Evolutionary conservation across 2,329 filamentous ascomycete species (phyloP), one percentile per base, ranked within the genome.

Genomic region (Penicillium sumatraense): DNA sequence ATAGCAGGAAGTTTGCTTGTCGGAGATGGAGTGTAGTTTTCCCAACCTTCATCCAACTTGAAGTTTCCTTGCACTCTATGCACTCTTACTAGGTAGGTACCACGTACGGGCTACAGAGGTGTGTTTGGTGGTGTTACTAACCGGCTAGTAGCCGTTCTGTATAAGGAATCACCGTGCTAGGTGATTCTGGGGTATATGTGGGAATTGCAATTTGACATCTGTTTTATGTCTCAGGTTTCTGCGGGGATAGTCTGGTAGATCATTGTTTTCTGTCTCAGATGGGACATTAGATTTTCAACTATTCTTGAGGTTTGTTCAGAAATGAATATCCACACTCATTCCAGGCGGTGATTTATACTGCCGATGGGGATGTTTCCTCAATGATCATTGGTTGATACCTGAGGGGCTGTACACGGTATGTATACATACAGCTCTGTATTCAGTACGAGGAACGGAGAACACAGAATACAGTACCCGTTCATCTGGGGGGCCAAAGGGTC

Each of bases 401-500:
- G 5, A 18, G 33, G 11, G 11, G 11, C 29, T 29, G 26, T 36
- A 36, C n/a, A 36, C 33, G 5, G 33, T 36, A 16, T 14, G 13
- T 36, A 36, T n/a, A 16, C 6, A 6, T 5, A 13, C 31, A 3
- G 31, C n/a, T 13, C n/a, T 33, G 31, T 33, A 33, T 14, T 33
- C 13, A 3, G 11, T n/a, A n/a, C n/a, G n/a, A n/a, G n/a, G n/a
- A n/a, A n/a, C n/a, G n/a, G n/a, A n/a, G n/a, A n/a, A n/a, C n/a
- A n/a, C n/a, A n/a, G n/a, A n/a, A n/a, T n/a, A n/a, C n/a, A 9
- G 18, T 18, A 20, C 18, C 29, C 31, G 35, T 54, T 41, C 44
- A 8, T 44, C 40, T 44, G 40, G 40, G 40, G n/a, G 40, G 40
- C 23, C 16, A 18, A 42, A 52, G 18, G 44, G 42, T 38, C 59